Evolutionary conservation across 106 monocot genomes (phyloP).

Genomic region (Vanilla planifolia): DNA sequence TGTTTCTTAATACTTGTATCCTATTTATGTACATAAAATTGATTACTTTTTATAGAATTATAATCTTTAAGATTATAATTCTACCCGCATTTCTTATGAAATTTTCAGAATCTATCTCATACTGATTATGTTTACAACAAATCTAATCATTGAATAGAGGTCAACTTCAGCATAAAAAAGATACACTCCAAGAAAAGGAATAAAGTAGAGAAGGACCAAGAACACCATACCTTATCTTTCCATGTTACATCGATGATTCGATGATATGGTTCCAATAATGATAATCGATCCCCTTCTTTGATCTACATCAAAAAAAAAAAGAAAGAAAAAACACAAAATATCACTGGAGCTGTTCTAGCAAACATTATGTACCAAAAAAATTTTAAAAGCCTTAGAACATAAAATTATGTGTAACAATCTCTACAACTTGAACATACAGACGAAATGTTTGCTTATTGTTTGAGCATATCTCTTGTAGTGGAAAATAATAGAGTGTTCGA

Average conservation of each 20-base stretch:
- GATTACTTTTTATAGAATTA: no score
- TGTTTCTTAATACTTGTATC: no score
- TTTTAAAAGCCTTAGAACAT: not conserved
- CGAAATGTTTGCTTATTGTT: not conserved
- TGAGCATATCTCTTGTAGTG: not conserved
- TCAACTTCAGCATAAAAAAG: no score
- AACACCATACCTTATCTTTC: conserved; percentile 56
- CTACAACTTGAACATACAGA: not conserved
- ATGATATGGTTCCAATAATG: conserved; percentile 59
- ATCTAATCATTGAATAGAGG: no score
- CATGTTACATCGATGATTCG: conserved; percentile 54
- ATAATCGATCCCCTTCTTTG: conserved; percentile 82
- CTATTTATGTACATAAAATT: no score
- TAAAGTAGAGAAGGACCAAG: not conserved
- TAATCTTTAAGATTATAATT: no score
- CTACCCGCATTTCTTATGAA: no score
- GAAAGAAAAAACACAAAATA: no score
- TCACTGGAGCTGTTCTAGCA: not conserved
- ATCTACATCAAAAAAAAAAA: conserved; percentile 31
- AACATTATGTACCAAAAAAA: not conserved
- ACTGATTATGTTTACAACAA: no score
- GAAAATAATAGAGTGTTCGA: not conserved
- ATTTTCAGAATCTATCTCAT: no score
- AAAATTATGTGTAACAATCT: not conserved
- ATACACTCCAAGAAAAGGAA: no score